Base-by-base conservation (phyloP, 441 rosid species). In the Pelargonium cotyledonis region DNA sequence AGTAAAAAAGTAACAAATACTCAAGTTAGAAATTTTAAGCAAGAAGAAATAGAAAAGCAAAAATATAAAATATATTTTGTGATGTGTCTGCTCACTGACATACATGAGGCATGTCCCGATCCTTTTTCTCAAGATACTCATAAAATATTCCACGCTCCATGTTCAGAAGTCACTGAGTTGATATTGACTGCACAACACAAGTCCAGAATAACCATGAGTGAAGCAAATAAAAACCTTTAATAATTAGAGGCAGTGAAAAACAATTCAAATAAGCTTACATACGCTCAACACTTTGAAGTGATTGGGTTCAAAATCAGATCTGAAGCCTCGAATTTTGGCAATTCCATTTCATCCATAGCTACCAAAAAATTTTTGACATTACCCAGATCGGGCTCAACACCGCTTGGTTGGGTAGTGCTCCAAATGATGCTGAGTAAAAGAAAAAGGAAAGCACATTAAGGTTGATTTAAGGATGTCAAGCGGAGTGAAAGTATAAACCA, bases 381-480 rank as follows among this genome's bases (percentile, higher is more conserved):
- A 53, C 69, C 75, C 75, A 47, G 61, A 66, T 72, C 78, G 63
- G 80, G 76, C 63, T 81, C 80, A 63, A 65, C 69, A 69, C 98
- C 98, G 79, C 86, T 89, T 66, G 89, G 83, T 79, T 84, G 93
- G 67, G 92, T 67, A 12, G 85, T 80, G 65, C 79, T 84, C 90
- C 92, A 84, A 75, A n/a, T n/a, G n/a, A 95, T 90, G 88, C 96
- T 96, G 67, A 95, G 93, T 73, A 98, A 92, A 86, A 80, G 96
- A 80, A 86, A 88, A 87, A 81, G 90, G 71, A 91, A 72, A n/a
- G n/a, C n/a, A n/a, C n/a, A n/a, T n/a, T n/a, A n/a, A n/a, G n/a
- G n/a, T 67, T 49, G 67, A 47, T 58, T 47, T 16, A 64, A 14
- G n/a, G n/a, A n/a, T n/a, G n/a, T n/a, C n/a, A n/a, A n/a, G n/a